Evolutionary conservation across 192 early-diverging fungal genomes (phyloP), one percentile per base, ranked within the genome.

Genomic region (Backusella macrospora): DNA sequence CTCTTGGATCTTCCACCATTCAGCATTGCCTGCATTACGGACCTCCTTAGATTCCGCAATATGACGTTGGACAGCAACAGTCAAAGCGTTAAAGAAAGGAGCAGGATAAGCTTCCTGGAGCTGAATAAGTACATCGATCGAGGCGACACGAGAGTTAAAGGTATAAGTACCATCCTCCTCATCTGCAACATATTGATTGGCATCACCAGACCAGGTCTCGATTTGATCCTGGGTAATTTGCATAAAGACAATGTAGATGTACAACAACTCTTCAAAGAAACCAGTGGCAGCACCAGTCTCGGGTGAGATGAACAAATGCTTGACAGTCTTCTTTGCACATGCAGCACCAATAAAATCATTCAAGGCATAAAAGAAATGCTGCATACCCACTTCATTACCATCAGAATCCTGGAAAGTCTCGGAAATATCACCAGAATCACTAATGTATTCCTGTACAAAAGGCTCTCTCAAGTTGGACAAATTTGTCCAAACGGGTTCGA

Each of bases 1-100:
- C 71, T 98, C 96, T 63, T 93, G 91, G 48, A 91, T 84, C 65
- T 95, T 93, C 96, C 96, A 98, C 94, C 94, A 89, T 68, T 79
- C 76, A 73, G 62, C 34, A 73, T 89, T 82, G 45, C 84, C 78
- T 16, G 76, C 64, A 73, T 74, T 75, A 52, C 91, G 88, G 65
- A 76, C 76, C 40, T 83, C 85, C 21, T 77, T 74, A 13, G 91
- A 89, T 55, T 88, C 78, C 68, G 75, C 68, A 68, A 88, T 73
- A 73, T 87, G 82, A 4, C 80, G 79, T 62, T 83, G 85, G 15
- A 86, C 81, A 15, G 86, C 87, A 52, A 72, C 70, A 63, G 75
- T 78, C 7, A 95, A 73, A 29, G 89, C 90, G 40, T 80, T 76
- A 68, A 87, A 79, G 72, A 87, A 76, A 55, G 83, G 78, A 26